These are phyloP conservation scores for Talaromyces rugulosus DNA, from an alignment of 2,329 filamentous ascomycete species.

Conservation along the genomic window DNA sequence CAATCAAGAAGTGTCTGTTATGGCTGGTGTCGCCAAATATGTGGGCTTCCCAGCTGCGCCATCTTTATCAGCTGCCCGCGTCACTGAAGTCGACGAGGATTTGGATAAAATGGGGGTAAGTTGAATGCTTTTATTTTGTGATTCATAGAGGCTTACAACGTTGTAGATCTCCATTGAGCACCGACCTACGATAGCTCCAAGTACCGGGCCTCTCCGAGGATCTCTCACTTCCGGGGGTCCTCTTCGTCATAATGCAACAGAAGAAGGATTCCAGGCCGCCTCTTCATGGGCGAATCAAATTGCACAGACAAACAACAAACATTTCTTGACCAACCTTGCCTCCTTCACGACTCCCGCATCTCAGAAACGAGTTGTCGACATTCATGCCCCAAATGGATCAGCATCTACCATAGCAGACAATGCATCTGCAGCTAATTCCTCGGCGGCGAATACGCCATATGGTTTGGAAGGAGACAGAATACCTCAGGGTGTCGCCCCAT, in stretches of 20 bases:
- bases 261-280: slow-evolving; percentile 82
- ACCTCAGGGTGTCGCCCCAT: slow-evolving; percentile 20
- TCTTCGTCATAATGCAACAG: slow-evolving; percentile 52
- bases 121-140: slow-evolving; percentile 18
- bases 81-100: slow-evolving; percentile 77
- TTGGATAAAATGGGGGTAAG: slow-evolving; percentile 83
- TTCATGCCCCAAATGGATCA: slow-evolving; percentile 41
- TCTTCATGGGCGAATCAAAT: slow-evolving; percentile 83
- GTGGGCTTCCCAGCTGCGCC: slow-evolving; percentile 96
- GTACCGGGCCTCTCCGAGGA: slow-evolving; percentile 8
- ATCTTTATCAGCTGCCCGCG: slow-evolving; percentile 67
- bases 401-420: slow-evolving; percentile 45
- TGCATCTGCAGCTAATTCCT: slow-evolving; percentile 38
- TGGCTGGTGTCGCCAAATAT: slow-evolving; percentile 89
- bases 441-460: slow-evolving; percentile 41
- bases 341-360: slow-evolving; percentile 40
- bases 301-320: slow-evolving; percentile 42
- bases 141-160: background rate
- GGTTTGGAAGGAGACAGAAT: slow-evolving; percentile 33
- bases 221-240: slow-evolving; percentile 20
- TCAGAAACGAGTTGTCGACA: slow-evolving; percentile 41
- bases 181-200: slow-evolving; percentile 7
- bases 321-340: slow-evolving; percentile 21
- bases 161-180: slow-evolving; percentile 12
- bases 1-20: slow-evolving; percentile 87